These are phyloP conservation scores for Toxicodendron radicans DNA, from an alignment of 345 rosid species.

Conservation along the genomic window DNA sequence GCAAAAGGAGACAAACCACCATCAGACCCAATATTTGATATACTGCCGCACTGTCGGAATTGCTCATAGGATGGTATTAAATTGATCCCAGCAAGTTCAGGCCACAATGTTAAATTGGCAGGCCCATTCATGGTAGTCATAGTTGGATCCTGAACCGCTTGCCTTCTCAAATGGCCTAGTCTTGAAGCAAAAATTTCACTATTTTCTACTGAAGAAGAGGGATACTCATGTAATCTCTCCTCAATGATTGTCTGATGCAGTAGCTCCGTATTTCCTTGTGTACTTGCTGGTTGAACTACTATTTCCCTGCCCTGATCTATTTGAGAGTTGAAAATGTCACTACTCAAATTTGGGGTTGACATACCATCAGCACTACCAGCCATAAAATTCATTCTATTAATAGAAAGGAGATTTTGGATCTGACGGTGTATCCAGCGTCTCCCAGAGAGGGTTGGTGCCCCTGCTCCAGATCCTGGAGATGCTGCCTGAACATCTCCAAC, in stretches of 20 bases:
- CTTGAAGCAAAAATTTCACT: slow-evolving; percentile 40
- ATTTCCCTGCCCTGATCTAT: slow-evolving; percentile 47
- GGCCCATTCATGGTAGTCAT: slow-evolving; percentile 29
- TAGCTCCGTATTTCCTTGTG: slow-evolving; percentile 32
- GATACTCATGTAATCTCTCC: slow-evolving; percentile 42
- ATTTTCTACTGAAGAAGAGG: slow-evolving; percentile 40
- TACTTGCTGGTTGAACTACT: slow-evolving; percentile 39
- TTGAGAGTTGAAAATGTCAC: slow-evolving; percentile 39
- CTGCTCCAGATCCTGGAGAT: slow-evolving; percentile 68
- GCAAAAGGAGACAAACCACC: slow-evolving; percentile 29
- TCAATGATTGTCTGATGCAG: slow-evolving; percentile 34
- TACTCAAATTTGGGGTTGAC: slow-evolving; percentile 40
- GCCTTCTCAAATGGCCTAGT: slow-evolving; percentile 46
- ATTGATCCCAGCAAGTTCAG: slow-evolving; percentile 42
- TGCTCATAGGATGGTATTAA: slow-evolving; percentile 41
- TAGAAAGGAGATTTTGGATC: slow-evolving; percentile 65
- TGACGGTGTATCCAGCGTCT: slow-evolving; percentile 87
- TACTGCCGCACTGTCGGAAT: slow-evolving; percentile 37
- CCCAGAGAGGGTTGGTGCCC: slow-evolving; percentile 73
- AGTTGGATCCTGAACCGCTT: slow-evolving; percentile 36
- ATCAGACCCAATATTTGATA: slow-evolving; percentile 42
- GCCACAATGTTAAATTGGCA: slow-evolving; percentile 48
- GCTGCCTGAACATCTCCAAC: slow-evolving; percentile 47
- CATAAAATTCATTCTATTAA: slow-evolving; percentile 47
- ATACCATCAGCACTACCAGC: slow-evolving; percentile 47